Evolutionary conservation across 2,329 filamentous ascomycete genomes (phyloP).

Genomic region (Cercospora zeina): DNA sequence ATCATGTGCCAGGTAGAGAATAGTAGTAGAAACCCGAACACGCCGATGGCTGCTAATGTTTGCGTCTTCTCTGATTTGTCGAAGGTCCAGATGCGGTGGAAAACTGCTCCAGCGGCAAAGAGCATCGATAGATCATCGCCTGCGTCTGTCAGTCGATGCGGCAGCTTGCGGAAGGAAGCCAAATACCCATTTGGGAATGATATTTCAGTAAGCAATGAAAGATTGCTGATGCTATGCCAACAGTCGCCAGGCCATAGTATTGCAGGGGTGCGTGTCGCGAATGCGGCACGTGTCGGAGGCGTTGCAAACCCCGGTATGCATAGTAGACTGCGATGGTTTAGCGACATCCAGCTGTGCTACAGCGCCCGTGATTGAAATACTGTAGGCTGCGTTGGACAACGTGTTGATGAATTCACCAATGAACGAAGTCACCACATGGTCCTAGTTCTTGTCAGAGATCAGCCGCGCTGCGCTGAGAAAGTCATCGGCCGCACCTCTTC

Average conservation of each 20-base stretch:
- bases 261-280: constrained; percentile 1
- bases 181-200: not conserved
- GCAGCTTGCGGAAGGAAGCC: not conserved
- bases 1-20: constrained; percentile 8
- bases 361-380: not conserved
- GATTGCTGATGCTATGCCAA: constrained; percentile 1
- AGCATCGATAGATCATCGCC: constrained; percentile 3
- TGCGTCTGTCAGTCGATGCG: not conserved
- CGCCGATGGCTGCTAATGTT: not conserved
- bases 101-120: constrained; percentile 1
- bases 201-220: constrained; percentile 3
- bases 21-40: not conserved
- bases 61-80: constrained; percentile 3
- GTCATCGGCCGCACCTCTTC: not conserved
- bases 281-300: constrained; percentile 1
- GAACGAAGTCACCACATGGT: constrained; percentile 1
- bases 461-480: not conserved
- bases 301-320: not conserved
- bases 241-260: constrained; percentile 1
- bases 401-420: constrained; percentile 4
- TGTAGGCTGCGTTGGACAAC: constrained; percentile 1
- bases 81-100: constrained; percentile 7
- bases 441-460: not conserved
- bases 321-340: not conserved
- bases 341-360: not conserved